Evolutionary conservation across 306 rosid species (phyloP), one percentile per base, ranked within the genome.

Genomic region (Alnus rubra): DNA sequence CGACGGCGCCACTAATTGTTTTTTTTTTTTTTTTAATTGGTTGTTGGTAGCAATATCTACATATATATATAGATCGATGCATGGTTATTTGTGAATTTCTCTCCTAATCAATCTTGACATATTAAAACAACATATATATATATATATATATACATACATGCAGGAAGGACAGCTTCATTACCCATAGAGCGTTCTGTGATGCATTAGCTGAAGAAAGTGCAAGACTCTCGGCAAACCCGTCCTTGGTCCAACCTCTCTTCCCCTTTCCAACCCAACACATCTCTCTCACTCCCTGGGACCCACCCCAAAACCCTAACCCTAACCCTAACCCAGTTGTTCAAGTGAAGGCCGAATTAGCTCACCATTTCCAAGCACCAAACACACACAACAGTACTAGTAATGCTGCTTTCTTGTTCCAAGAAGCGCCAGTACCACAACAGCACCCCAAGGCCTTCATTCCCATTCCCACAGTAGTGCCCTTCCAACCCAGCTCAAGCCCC

Each of bases 131-230:
- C 28, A 23, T 42, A 42, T 39, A 14, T 64, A 14, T 0, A 14
- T 14, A 33, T 4, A 14, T 12, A 14, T 5, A 5, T 2, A 5
- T 4, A 19, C 31, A 0, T 16, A 28, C 10, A 42, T 2, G 48
- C 87, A 96, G 99, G 96, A 96, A 96, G 84, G 99, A 96, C 83
- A 91, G 97, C 88, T 93, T 93, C 91, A 82, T 96, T 74, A 96
- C 98, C 48, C 99, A 96, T 50, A 87, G 98, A 86, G 99, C 99
- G 54, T 96, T 93, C 69, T 96, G 99, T 71, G 98, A 95, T 84
- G 98, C 98, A 39, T 80, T 95, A 76, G 99, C 99, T 10, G 94
- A 95, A 87, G 99, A 95, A 77, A 95, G 92, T 84, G 97, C 96
- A 52, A 87, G 96, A 81, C 39, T 93, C 31, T 78, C 88, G 0